Percentiles rank a stretch among this genome's conserved stretches.
Evolutionary conservation across 2,329 filamentous ascomycete species (phyloP).

Genomic region (Magnaporthiopsis poae): DNA sequence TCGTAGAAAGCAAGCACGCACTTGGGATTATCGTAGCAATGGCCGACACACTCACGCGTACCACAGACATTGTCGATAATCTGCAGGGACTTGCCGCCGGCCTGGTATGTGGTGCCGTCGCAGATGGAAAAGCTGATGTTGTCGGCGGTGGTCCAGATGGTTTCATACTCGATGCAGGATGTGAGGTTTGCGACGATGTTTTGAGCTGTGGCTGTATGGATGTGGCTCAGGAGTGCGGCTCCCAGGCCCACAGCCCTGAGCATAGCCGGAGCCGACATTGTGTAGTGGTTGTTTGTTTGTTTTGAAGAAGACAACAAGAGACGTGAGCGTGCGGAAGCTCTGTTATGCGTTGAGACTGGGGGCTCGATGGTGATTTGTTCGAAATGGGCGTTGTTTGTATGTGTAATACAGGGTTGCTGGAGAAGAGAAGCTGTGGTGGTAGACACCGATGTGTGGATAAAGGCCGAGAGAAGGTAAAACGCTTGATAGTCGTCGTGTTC

Average conservation of each 20-base stretch:
- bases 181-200: slow-evolving; percentile 1
- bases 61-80: not conserved
- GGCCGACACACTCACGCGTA: slow-evolving; percentile 1
- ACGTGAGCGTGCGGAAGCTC: not conserved
- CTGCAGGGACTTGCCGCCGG: slow-evolving; percentile 1
- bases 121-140: slow-evolving; percentile 4
- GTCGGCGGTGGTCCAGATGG: slow-evolving; percentile 1
- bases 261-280: not conserved
- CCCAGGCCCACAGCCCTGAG: slow-evolving; percentile 4
- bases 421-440: not conserved
- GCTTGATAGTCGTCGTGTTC: not conserved
- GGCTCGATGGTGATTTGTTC: not conserved
- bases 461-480: not conserved
- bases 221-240: slow-evolving; percentile 2
- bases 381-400: not conserved
- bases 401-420: not conserved
- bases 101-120: slow-evolving; percentile 3
- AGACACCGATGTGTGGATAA: not conserved
- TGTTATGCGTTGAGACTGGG: not conserved
- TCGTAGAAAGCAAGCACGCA: slow-evolving; percentile 3
- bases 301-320: not conserved
- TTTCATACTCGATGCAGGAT: not conserved
- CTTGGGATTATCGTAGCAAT: slow-evolving; percentile 1
- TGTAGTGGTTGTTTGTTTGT: not conserved
- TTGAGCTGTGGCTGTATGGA: not conserved